Evolutionary conservation across 495 filamentous ascomycete species (phyloP), one percentile per base, ranked within the genome.

Genomic region (Trichoderma erinaceum): DNA sequence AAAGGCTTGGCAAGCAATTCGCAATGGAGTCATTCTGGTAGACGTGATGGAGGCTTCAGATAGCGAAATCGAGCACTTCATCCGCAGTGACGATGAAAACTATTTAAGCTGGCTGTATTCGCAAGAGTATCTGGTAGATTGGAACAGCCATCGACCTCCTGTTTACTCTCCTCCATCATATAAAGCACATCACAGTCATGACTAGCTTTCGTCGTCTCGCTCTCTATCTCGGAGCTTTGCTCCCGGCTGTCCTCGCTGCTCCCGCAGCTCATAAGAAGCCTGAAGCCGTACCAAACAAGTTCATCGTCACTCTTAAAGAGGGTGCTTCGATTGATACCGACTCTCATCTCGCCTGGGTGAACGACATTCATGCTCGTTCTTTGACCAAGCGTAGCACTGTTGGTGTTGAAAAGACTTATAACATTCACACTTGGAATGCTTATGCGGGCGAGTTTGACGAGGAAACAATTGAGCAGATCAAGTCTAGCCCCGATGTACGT

Each of bases 301-400:
- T 86, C 76, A 84, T 87, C 63, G 81, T 87, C 72, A 82, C 85
- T 72, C 75, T 87, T 69, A 83, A 84, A 65, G 78, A 81, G 18
- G 77, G 80, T 58, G 70, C 73, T 64, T 72, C 67, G 67, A 23
- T 52, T 52, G 70, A 76, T 27, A 71, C 83, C 29, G 69, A 73
- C 12, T 56, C 70, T 10, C 79, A 82, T 69, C 32, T 79, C 44
- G 72, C 66, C 66, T 82, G 78, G 73, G 80, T 78, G 64, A 73
- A 71, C 16, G 72, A 71, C 52, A 65, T 78, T 38, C 74, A 77
- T 43, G 58, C 71, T 61, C 76, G 75, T 4, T 78, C 77, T 68
- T 58, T 83, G 44, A 72, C 46, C 69, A 78, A 75, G 71, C 77
- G 81, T 46, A 74, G 75, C 67, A 78, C 73, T 41, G 71, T 65